Percentiles rank a stretch among this genome's conserved stretches.
phyloP scores from a whole-genome alignment of 192 early-diverging fungal genomes.

The Spinellus fusiger region DNA sequence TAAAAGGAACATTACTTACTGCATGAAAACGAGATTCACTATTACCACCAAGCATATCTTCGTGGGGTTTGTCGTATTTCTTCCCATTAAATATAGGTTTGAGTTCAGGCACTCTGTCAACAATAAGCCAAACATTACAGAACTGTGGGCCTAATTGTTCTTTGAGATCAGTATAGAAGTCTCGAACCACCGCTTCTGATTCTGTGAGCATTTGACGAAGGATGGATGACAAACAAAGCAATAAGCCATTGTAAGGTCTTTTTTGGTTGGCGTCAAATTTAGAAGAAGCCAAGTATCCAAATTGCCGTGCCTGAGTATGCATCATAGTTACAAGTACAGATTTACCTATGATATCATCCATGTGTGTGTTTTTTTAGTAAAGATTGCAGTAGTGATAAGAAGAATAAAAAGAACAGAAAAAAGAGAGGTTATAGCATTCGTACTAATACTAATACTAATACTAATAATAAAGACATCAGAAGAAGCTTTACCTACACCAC shows the following conservation, averaged over 20 bases:
- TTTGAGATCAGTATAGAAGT: constrained; percentile 16
- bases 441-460: not conserved
- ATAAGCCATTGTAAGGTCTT: constrained; percentile 16
- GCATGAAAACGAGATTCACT: constrained; percentile 20
- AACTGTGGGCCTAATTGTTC: constrained; percentile 22
- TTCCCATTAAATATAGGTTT: constrained; percentile 12
- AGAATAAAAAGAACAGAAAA: too few relatives aligned
- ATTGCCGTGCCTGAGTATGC: constrained; percentile 13
- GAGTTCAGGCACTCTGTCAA: constrained; percentile 20
- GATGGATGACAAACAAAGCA: constrained; percentile 16
- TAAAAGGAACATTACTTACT: constrained; percentile 1
- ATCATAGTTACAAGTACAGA: constrained; percentile 14
- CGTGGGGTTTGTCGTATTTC: not conserved
- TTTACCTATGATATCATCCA: too few relatives aligned
- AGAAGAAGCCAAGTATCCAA: constrained; percentile 19
- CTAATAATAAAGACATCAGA: too few relatives aligned
- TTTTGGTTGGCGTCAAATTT: constrained; percentile 23
- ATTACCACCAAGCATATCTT: constrained; percentile 1
- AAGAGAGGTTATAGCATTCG: too few relatives aligned
- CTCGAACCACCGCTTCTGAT: constrained; percentile 8
- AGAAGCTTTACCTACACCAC: constrained; percentile 23
- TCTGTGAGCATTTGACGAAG: constrained; percentile 19
- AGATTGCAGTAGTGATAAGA: not conserved
- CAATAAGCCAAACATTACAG: constrained; percentile 13
- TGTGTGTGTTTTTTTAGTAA: not conserved